Conservation (phyloP, 306 rosid genomes). For the Prunus davidiana region DNA sequence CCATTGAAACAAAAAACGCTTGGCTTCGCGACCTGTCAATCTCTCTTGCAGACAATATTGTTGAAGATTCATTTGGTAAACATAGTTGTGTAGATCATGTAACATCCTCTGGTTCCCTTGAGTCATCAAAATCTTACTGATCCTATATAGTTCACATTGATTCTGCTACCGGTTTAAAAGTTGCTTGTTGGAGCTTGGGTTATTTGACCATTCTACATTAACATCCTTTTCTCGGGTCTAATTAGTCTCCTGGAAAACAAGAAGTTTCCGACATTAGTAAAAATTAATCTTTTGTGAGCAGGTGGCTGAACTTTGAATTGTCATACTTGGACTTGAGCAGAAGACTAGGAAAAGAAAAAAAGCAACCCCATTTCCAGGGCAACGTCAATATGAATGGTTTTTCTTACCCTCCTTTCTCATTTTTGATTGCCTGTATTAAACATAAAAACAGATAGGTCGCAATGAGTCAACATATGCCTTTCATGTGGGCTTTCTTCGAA, state of each 20-base stretch:
- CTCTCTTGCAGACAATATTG: conserved; percentile 15
- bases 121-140: background rate
- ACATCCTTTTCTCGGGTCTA: background rate
- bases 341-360: too few species aligned
- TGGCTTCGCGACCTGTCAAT: conserved; percentile 31
- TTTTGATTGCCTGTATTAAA: too few species aligned
- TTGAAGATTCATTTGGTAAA: conserved; percentile 13
- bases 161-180: conserved; percentile 15
- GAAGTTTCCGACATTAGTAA: too few species aligned
- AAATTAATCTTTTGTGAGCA: too few species aligned
- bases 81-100: conserved; percentile 2
- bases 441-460: too few species aligned
- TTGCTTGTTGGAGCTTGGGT: background rate
- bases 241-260: background rate
- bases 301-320: too few species aligned
- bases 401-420: too few species aligned
- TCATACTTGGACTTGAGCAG: too few species aligned
- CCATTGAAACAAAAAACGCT: conserved; percentile 33
- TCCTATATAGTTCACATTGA: conserved; percentile 8
- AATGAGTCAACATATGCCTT: too few species aligned
- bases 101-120: background rate
- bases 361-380: too few species aligned
- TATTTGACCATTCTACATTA: background rate
- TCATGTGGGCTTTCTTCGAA: too few species aligned
- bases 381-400: too few species aligned